Base-by-base conservation (phyloP, 2,329 filamentous ascomycete species). In the Proliferodiscus dingleyae region DNA sequence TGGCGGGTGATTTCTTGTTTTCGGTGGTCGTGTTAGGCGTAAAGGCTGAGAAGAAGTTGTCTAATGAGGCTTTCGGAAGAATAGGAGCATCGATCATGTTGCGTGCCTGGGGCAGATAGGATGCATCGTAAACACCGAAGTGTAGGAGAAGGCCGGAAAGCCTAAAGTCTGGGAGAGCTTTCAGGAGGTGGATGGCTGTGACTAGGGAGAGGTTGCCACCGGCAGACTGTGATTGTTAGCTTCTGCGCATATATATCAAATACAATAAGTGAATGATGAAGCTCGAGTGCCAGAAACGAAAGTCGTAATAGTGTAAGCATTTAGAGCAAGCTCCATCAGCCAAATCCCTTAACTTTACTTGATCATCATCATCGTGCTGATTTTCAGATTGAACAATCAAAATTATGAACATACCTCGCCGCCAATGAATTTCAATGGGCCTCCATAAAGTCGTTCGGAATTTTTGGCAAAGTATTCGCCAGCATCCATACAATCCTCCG, bases 401-500 rank as follows among this genome's bases (percentile, higher is more conserved):
- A 30, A 11, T 33, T n/a, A 6, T 44, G 5, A 22, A 57, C 46
- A 22, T 60, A 66, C 64, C 58, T 73, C 71, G n/a, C 71, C 71
- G 19, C 69, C 68, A 30, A 72, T 64, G 43, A 74, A 73, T 47
- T 19, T 53, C n/a, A 75, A 47, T 2, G 64, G 60, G 0, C 61
- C 66, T 8, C 71, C 71, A 52, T 67, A 74, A 4, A 66, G 52
- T 6, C 51, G 51, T 47, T 68, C 59, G 0, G 69, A 68, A 47
- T 76, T 66, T 43, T 75, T 69, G 21, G 75, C 61, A 2, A 81
- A 64, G 60, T 73, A 75, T 47, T 75, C 71, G 0, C 69, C 77
- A 3, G 69, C 74, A 56, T 81, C 78, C 54, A 73, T 71, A 61
- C 75, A 78, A 58, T 82, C 79, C 42, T 81, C 67, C 3, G 71